Percentiles rank a stretch among this genome's conserved stretches.
These are phyloP conservation scores for Diaporthe citriasiana DNA, from an alignment of 2,329 filamentous ascomycete genomes.

Conservation along the genomic window DNA sequence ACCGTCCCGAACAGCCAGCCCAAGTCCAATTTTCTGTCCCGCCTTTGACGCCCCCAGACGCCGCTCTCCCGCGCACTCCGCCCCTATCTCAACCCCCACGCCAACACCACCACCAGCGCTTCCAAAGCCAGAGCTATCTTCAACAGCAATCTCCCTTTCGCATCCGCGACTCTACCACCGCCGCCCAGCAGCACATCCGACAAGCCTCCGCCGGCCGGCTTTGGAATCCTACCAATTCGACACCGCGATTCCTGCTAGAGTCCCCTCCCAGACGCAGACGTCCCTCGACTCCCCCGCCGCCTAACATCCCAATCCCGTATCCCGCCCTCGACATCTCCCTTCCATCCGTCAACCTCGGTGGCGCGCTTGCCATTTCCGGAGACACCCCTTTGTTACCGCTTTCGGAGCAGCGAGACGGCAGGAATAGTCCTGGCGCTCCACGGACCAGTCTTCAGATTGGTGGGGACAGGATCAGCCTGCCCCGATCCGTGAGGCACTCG, in stretches of 20 bases:
- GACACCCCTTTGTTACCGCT: constrained; percentile 67
- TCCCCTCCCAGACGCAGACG: constrained; percentile 56
- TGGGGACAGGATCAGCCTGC: constrained; percentile 66
- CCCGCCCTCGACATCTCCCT: constrained; percentile 57
- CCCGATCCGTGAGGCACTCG: constrained; percentile 66
- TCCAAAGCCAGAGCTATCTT: constrained; percentile 43
- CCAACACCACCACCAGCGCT: constrained; percentile 43
- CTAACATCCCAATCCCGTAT: constrained; percentile 64
- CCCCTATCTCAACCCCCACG: constrained; percentile 46
- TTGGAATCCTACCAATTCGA: constrained; percentile 74
- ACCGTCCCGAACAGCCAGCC: constrained; percentile 49
- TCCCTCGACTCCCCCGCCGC: constrained; percentile 65
- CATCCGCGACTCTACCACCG: constrained; percentile 52
- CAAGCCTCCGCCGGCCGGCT: constrained; percentile 65
- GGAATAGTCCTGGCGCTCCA: constrained; percentile 56
- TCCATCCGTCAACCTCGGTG: constrained; percentile 54
- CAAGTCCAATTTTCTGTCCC: constrained; percentile 46
- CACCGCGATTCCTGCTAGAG: constrained; percentile 58
- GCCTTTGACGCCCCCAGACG: constrained; percentile 37
- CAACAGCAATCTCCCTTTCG: constrained; percentile 59
- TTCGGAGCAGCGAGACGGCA: constrained; percentile 63
- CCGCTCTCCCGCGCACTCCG: constrained; percentile 40
- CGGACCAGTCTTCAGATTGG: constrained; percentile 66
- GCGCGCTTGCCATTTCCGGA: constrained; percentile 57
- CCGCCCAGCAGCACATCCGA: constrained; percentile 52